Base-by-base conservation (phyloP, 1,284 basidiomycete species). In the Apiotrichum veenhuisii region DNA sequence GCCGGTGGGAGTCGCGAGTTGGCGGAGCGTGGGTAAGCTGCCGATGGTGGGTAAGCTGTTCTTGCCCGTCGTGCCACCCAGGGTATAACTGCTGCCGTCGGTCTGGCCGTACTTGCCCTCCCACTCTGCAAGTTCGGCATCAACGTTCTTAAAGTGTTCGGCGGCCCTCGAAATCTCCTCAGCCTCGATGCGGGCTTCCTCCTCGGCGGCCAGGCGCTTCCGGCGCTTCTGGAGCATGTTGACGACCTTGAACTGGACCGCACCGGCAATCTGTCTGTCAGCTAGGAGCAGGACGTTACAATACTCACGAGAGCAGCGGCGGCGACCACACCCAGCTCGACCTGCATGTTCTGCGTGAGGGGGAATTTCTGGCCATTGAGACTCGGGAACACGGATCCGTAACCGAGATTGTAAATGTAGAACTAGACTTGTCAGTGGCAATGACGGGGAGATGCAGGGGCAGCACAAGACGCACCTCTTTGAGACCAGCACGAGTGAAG, bases 401-500 rank as follows among this genome's bases (percentile, higher is more conserved):
- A 77, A 20, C 94, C 94, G 45, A 98, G 79, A 70, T 96, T 97
- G 85, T 89, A 95, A 50, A 95, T 80, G 77, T 96, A 97, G 78
- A 95, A 96, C 88, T 74, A 52, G 26, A 91, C 61, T n/a, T n/a
- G 38, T 52, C n/a, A 38, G 26, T 20, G 46, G 17, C 43, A 40
- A 49, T 62, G 41, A 55, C 9, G 36, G 20, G 63, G 25, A 82
- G 11, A 45, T n/a, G n/a, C n/a, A n/a, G n/a, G n/a, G n/a, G n/a
- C n/a, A n/a, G n/a, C n/a, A n/a, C n/a, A n/a, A 9, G 12, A 63
- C 71, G 52, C 37, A 72, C 73, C 70, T 96, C 94, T 79, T 97
- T 97, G 57, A 96, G 82, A 25, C 88, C 89, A 5, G 87, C 89
- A 8, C 89, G 87, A 3, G 91, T 89, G 74, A 86, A 97, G 76